Evolutionary conservation across 352 stramenopile species (phyloP), one percentile per base, ranked within the genome.

Genomic region (Globisporangium solare): DNA sequence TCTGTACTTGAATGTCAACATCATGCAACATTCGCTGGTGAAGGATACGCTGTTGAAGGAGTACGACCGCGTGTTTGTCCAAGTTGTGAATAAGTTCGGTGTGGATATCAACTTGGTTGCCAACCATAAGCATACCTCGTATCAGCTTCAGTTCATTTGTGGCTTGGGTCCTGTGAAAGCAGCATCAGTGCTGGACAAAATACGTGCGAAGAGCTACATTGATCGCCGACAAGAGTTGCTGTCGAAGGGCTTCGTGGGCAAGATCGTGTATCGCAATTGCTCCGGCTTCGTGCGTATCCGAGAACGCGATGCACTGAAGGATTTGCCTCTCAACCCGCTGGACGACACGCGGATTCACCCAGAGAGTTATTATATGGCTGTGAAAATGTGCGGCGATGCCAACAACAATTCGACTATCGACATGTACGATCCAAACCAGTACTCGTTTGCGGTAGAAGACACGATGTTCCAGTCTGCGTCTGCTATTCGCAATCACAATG

Each of bases 391-490:
- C 58, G 86, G 86, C 51, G 84, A 96, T 58, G 86, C 86, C 8
- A 96, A 94, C 68, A 94, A 94, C 68, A 94, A 96, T 61, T 93
- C 84, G 35, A 94, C 84, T 3, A 94, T 96, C 47, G 86, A 96
- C 63, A 91, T 96, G 81, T 96, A 94, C 49, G 86, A 96, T 37
- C 86, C 86, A 35, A 92, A 93, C 47, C 84, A 96, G 54, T 96
- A 96, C 61, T 94, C 86, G 11, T 94, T 94, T 47, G 84, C 83
- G 3, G 86, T 96, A 7, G 86, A 96, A 79, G 86, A 96, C 58
- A 94, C 85, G 15, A 96, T 96, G 86, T 96, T 92, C 57, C 84
- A 96, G 63, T 94, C 84, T 42, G 83, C 81, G 11, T 91, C 83
- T 32, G 79, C 83, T 14, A 96, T 94, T 69, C 79, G 79, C 54